Evolutionary conservation across 2,329 filamentous ascomycete species (phyloP).

Genomic region (Knufia petricola): DNA sequence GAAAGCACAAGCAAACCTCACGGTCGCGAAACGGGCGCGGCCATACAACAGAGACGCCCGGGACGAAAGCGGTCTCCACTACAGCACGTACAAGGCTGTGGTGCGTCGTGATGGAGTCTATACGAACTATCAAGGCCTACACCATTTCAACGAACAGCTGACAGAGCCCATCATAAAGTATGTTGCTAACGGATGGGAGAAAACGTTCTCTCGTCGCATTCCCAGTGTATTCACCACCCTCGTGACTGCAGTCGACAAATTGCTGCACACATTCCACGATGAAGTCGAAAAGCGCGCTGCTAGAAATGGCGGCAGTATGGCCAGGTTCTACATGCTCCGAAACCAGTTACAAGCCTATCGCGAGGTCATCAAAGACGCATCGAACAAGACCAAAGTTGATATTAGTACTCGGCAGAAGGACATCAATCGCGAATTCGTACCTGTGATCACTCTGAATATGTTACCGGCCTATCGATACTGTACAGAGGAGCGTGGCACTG

Average conservation of each 20-base stretch:
- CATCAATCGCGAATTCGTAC: slow-evolving; percentile 47
- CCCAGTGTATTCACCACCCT: slow-evolving; percentile 18
- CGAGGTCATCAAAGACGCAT: slow-evolving; percentile 32
- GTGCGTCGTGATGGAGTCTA: slow-evolving; percentile 43
- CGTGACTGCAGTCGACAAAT: slow-evolving; percentile 22
- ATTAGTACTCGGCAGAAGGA: slow-evolving; percentile 43
- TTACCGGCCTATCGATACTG: slow-evolving; percentile 38
- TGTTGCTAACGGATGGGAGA: slow-evolving; percentile 37
- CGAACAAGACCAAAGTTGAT: slow-evolving; percentile 24
- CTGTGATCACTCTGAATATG: slow-evolving; percentile 40
- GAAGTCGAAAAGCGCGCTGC: slow-evolving; percentile 32
- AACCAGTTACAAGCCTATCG: slow-evolving; percentile 36
- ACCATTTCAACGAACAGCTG: slow-evolving; percentile 25
- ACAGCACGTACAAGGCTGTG: slow-evolving; percentile 48
- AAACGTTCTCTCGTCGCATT: slow-evolving; percentile 13
- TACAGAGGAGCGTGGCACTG: slow-evolving; percentile 34
- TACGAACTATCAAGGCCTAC: slow-evolving; percentile 29
- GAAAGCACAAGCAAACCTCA: slow-evolving; percentile 24
- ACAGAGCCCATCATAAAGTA: slow-evolving; percentile 25
- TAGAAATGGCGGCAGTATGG: slow-evolving; percentile 30
- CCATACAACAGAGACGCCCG: slow-evolving; percentile 25
- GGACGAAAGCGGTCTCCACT: slow-evolving; percentile 33
- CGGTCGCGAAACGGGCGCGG: slow-evolving; percentile 33
- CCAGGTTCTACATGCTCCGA: slow-evolving; percentile 32
- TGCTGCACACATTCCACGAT: slow-evolving; percentile 11